phyloP scores from a whole-genome alignment of 2,329 filamentous ascomycete species.

The Colletotrichum camelliae region DNA sequence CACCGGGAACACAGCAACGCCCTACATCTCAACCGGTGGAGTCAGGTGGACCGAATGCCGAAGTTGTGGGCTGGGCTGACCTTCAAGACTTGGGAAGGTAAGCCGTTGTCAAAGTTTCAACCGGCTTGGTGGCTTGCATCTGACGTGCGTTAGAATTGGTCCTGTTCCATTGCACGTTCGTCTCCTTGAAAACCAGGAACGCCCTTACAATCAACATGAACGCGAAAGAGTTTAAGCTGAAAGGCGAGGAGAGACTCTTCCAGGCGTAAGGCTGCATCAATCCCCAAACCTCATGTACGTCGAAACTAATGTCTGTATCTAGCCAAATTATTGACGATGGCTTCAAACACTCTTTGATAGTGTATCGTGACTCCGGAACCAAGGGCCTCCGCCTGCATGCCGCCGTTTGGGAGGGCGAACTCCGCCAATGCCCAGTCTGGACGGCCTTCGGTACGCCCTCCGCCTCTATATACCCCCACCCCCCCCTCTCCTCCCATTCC shows the following conservation, averaged over 20 bases:
- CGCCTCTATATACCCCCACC: not conserved
- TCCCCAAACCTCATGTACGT: not conserved
- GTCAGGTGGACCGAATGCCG: constrained; percentile 40
- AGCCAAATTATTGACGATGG: constrained; percentile 64
- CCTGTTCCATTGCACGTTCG: constrained; percentile 63
- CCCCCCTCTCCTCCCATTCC: not conserved
- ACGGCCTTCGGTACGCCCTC: constrained; percentile 62
- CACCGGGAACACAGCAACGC: constrained; percentile 49
- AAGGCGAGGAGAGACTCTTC: constrained; percentile 57
- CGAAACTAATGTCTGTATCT: not conserved
- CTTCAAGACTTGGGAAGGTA: constrained; percentile 68
- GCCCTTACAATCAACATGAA: constrained; percentile 47
- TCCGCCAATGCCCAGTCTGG: constrained; percentile 64
- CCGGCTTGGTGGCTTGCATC: not conserved
- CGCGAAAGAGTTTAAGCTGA: constrained; percentile 51
- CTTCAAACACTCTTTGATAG: constrained; percentile 57
- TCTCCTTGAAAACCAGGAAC: constrained; percentile 60
- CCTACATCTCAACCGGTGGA: constrained; percentile 60
- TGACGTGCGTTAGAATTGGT: constrained; percentile 55
- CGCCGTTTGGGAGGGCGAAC: constrained; percentile 58
- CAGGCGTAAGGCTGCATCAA: constrained; percentile 54
- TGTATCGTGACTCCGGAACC: constrained; percentile 57
- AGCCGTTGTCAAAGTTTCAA: constrained; percentile 15
- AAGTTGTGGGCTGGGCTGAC: constrained; percentile 61
- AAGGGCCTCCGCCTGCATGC: constrained; percentile 60